Evolutionary conservation across 768 basidiomycete genomes (phyloP), one percentile per base, ranked within the genome.

Genomic region (Lactifluus pinguis): DNA sequence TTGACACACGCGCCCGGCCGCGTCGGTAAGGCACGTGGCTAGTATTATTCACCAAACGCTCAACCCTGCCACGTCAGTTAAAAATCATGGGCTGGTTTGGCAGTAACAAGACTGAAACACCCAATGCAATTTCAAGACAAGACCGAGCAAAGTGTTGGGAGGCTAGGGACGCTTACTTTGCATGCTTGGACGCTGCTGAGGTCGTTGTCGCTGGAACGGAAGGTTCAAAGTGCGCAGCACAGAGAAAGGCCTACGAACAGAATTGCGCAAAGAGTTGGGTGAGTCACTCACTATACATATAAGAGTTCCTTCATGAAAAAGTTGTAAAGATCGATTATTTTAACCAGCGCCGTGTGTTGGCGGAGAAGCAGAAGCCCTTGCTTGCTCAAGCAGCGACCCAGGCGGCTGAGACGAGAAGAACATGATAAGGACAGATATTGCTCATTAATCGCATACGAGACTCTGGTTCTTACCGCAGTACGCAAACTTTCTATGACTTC

Each of bases 201-300:
- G 80, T 95, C 17, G 75, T 88, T 36, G 86, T 86, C 63, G 81
- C 92, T 0, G 92, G 92, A 9, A 86, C 87, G 65, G 90, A 89
- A 64, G 75, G 75, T 5, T 74, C 67, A 41, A 76, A 77, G 10
- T 98, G 94, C 68, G 68, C 75, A 4, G 67, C 71, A 13, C 79
- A 89, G 71, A 81, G 79, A 63, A 74, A 72, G 39, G 67, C 55
- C 4, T 98, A 95, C 72, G 82, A 89, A 56, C 73, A 74, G 60
- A 83, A 79, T 66, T 95, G 93, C 69, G 91, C 90, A 2, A 86
- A 83, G 72, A 94, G 92, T 73, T 95, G 92, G 92, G 93, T 92
- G 71, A 59, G 85, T 79, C 19, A 50, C 21, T 51, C 44, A 10
- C 41, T 49, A 19, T n/a, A 11, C 25, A 5, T n/a, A 10, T 7